Percentiles rank a stretch among this genome's conserved stretches.
These are phyloP conservation scores for Turritis glabra DNA, from an alignment of 345 rosid species.

Conservation along the genomic window DNA sequence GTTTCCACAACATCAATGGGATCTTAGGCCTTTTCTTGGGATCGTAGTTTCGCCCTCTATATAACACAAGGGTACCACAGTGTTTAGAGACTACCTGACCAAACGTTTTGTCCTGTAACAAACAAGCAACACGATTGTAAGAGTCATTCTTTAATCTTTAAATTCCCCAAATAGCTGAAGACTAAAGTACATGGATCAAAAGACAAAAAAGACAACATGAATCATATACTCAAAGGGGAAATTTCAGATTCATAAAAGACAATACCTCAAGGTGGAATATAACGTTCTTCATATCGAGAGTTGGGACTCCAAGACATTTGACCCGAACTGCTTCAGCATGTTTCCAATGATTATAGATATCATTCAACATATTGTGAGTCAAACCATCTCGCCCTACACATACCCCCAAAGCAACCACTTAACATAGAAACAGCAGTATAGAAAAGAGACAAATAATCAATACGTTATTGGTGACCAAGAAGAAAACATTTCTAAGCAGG, in stretches of 20 bases:
- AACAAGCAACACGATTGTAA: neutral
- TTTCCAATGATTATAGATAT: constrained; percentile 83
- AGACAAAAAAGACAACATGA: neutral
- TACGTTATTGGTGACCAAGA: neutral
- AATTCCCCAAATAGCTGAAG: neutral
- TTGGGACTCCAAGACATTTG: constrained; percentile 85
- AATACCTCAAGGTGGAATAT: constrained; percentile 84
- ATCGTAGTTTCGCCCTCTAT: constrained; percentile 82
- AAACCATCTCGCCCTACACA: constrained; percentile 87
- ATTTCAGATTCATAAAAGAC: neutral
- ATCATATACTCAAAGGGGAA: neutral
- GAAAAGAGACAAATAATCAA: neutral
- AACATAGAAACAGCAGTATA: neutral
- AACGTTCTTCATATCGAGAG: constrained; percentile 88
- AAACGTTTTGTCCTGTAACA: constrained; percentile 44
- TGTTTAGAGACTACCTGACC: constrained; percentile 80
- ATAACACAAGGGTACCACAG: constrained; percentile 68
- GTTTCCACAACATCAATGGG: constrained; percentile 93
- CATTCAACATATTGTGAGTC: constrained; percentile 94
- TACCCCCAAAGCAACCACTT: constrained; percentile 1
- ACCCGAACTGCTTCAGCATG: constrained; percentile 78
- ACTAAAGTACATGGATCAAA: neutral
- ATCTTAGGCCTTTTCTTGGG: constrained; percentile 74
- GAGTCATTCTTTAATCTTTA: neutral
- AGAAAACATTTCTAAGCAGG: neutral